A percentile compares a stretch with the other conserved stretches of the same genome.
phyloP scores from a whole-genome alignment of 2,329 filamentous ascomycete species.

The Sphaerulina vaccinii region DNA sequence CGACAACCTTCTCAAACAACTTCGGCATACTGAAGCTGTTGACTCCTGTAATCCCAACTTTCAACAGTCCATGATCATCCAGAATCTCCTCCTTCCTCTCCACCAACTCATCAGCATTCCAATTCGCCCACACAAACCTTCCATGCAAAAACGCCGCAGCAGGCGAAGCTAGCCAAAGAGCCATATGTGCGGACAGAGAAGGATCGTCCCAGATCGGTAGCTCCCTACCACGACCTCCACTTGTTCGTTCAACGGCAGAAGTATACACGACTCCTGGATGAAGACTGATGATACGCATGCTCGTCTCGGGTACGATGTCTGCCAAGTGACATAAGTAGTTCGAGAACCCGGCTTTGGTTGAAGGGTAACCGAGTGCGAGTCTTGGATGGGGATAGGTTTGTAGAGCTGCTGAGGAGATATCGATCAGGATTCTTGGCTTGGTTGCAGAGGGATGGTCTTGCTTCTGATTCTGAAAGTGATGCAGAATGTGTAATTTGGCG shows the following conservation, averaged over 20 bases:
- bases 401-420: slow-evolving; percentile 8
- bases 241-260: not conserved
- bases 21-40: slow-evolving; percentile 1
- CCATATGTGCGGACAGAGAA: slow-evolving; percentile 9
- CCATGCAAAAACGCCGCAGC: slow-evolving; percentile 14
- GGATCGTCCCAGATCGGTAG: not conserved
- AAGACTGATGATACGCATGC: slow-evolving; percentile 10
- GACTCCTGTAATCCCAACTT: slow-evolving; percentile 11
- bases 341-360: slow-evolving; percentile 10
- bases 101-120: slow-evolving; percentile 15
- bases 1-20: slow-evolving; percentile 6
- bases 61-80: slow-evolving; percentile 5
- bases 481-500: slow-evolving; percentile 6
- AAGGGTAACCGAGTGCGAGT: slow-evolving; percentile 5
- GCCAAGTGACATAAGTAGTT: slow-evolving; percentile 13
- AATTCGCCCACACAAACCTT: slow-evolving; percentile 16
- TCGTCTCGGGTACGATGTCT: slow-evolving; percentile 3
- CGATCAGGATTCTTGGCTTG: slow-evolving; percentile 7
- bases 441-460: too few species aligned
- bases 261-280: slow-evolving; percentile 16
- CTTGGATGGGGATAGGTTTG: slow-evolving; percentile 9
- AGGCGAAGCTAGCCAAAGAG: slow-evolving; percentile 8
- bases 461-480: slow-evolving; percentile 11
- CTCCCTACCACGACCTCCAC: slow-evolving; percentile 3
- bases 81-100: slow-evolving; percentile 10